phyloP scores from a whole-genome alignment of 148 eudicot genomes.

The Chenopodium suecicum region DNA sequence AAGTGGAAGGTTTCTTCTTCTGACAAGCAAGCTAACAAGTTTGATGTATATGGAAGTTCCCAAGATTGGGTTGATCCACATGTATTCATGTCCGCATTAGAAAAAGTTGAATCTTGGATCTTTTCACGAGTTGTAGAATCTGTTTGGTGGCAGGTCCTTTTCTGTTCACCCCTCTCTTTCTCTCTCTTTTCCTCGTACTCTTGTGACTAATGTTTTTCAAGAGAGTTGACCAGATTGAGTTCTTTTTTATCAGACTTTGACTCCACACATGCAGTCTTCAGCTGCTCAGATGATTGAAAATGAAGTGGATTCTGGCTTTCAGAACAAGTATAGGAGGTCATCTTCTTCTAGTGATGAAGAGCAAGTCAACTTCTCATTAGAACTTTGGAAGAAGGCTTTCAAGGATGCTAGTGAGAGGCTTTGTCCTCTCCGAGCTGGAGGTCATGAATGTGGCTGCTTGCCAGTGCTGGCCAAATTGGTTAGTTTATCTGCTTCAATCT shows the following conservation, averaged over 20 bases:
- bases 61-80: conserved; percentile 60
- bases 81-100: conserved; percentile 55
- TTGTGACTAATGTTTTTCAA: not conserved
- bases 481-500: conserved; percentile 16
- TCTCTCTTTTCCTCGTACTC: not conserved
- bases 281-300: conserved; percentile 65
- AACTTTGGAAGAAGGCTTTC: conserved; percentile 95
- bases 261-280: conserved; percentile 89
- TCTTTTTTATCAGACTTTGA: conserved; percentile 54
- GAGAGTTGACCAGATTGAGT: conserved; percentile 2
- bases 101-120: conserved; percentile 83
- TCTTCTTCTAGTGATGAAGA: conserved; percentile 56
- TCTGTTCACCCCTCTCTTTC: not conserved
- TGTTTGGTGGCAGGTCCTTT: conserved; percentile 92
- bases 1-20: conserved; percentile 52
- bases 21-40: conserved; percentile 32
- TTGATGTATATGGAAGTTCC: conserved; percentile 25
- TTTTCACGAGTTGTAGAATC: conserved; percentile 85
- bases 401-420: conserved; percentile 79
- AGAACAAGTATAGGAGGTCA: conserved; percentile 44
- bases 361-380: conserved; percentile 61
- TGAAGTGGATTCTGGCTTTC: conserved; percentile 35
- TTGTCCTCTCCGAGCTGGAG: conserved; percentile 76
- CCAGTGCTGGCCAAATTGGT: conserved; percentile 73
- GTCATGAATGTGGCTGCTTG: conserved; percentile 86